Evolutionary conservation across 2,329 filamentous ascomycete genomes (phyloP).

Genomic region (Hypomyces perniciosus): DNA sequence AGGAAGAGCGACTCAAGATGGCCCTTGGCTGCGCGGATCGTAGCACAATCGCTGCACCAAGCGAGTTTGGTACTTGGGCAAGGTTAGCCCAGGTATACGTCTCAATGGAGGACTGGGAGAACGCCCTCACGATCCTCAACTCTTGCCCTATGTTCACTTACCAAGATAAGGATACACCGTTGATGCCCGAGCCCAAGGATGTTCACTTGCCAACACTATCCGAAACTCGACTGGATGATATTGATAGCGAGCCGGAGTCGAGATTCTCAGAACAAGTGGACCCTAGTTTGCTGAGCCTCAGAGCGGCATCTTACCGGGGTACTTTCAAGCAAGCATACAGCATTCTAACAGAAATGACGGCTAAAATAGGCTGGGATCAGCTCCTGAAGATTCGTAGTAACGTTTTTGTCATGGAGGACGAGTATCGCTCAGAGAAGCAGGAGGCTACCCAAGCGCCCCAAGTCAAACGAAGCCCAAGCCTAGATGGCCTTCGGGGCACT

Average conservation of each 20-base stretch:
- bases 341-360: constrained; percentile 90
- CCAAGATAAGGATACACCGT: constrained; percentile 92
- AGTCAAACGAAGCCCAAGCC: constrained; percentile 67
- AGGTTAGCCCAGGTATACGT: constrained; percentile 91
- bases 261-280: constrained; percentile 82
- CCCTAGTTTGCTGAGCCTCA: constrained; percentile 75
- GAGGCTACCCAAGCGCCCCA: constrained; percentile 44
- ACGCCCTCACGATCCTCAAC: constrained; percentile 90
- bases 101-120: constrained; percentile 90
- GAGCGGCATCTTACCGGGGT: constrained; percentile 85
- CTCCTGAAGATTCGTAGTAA: constrained; percentile 90
- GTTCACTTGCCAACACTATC: constrained; percentile 80
- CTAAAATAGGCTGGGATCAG: constrained; percentile 97
- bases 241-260: constrained; percentile 82
- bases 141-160: constrained; percentile 99
- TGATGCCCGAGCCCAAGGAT: constrained; percentile 88
- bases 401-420: constrained; percentile 99
- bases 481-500: constrained; percentile 67
- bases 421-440: constrained; percentile 86
- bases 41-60: constrained; percentile 89
- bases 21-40: constrained; percentile 90
- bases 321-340: constrained; percentile 94
- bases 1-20: constrained; percentile 68
- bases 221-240: constrained; percentile 89
- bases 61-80: constrained; percentile 96